Evolutionary conservation across 495 filamentous ascomycete genomes (phyloP), one percentile per base, ranked within the genome.

Genomic region (Hyaloscypha finlandica): DNA sequence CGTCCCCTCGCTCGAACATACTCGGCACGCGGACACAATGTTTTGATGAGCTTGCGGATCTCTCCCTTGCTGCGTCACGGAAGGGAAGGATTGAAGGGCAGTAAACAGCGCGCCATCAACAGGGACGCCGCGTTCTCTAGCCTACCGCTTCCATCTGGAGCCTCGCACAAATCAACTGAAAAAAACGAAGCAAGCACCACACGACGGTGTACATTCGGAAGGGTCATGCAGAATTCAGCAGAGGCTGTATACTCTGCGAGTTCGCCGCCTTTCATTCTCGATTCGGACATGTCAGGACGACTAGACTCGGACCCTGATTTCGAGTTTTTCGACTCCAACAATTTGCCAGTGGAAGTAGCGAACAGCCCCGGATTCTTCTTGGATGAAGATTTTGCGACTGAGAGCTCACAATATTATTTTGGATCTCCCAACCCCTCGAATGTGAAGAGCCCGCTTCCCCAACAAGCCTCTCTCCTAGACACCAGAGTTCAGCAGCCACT

Each of bases 291-390:
- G 72, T 70, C 67, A 70, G 69, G 65, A 61, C 66, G 59, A 59
- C 56, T 68, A n/a, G 71, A 73, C 70, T 64, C 68, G 53, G 77
- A 80, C 61, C 75, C 72, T 56, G 76, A 78, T 55, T 72, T 77
- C 68, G 78, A 80, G 61, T 79, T 78, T 54, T 77, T 79, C 64
- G 74, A 76, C 51, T 61, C 63, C 33, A 68, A 61, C 59, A 32
- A 39, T 32, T 33, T 61, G n/a, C 59, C 32, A 39, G 53, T 59
- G 19, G 68, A 69, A n/a, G 61, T 63, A 52, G 59, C 70, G 51
- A 66, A 64, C 29, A 74, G 69, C 61, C 66, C 66, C 19, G 65
- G 64, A 8, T 54, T 66, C 12, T 68, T 74, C 42, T 42, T 74
- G 35, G 62, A 61, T 45, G 71, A 75, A 22, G 71, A 75, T 37